phyloP scores from a whole-genome alignment of 2,329 filamentous ascomycete species.

The Phialophora expanda region DNA sequence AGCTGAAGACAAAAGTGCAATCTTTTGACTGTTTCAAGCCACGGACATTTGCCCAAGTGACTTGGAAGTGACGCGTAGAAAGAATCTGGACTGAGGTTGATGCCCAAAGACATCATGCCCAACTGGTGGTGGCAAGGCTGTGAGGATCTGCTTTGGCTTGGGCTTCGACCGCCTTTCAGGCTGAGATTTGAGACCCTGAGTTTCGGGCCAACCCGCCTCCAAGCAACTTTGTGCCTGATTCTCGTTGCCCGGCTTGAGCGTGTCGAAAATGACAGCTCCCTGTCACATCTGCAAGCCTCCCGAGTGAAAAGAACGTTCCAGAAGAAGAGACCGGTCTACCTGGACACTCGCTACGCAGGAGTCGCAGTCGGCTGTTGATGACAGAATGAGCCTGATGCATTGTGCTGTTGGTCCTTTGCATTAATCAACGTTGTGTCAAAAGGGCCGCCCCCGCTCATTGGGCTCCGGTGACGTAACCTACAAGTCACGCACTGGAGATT shows the following conservation, averaged over 20 bases:
- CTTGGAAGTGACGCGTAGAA: not conserved
- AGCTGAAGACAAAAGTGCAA: constrained; percentile 29
- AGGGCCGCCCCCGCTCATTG: not conserved
- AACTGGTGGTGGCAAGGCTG: constrained; percentile 5
- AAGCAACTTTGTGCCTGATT: constrained; percentile 5
- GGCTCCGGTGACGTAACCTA: constrained; percentile 2
- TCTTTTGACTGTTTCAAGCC: not conserved
- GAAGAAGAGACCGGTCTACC: not conserved
- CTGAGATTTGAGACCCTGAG: constrained; percentile 14
- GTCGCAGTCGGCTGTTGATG: not conserved
- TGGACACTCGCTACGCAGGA: not conserved
- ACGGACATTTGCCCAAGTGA: not conserved
- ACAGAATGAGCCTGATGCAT: not conserved
- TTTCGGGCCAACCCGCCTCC: constrained; percentile 16
- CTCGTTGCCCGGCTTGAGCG: not conserved
- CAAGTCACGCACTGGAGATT: not conserved
- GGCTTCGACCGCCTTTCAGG: constrained; percentile 12
- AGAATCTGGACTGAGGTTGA: not conserved
- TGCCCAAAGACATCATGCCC: not conserved
- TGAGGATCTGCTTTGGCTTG: not conserved
- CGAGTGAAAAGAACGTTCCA: not conserved
- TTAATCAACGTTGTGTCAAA: not conserved
- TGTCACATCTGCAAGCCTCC: not conserved
- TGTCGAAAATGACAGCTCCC: not conserved
- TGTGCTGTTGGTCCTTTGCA: not conserved